Percentiles rank a stretch among this genome's conserved stretches.
Evolutionary conservation across 1,139 yeast species (phyloP).

Genomic region (Suhomyces taliae): DNA sequence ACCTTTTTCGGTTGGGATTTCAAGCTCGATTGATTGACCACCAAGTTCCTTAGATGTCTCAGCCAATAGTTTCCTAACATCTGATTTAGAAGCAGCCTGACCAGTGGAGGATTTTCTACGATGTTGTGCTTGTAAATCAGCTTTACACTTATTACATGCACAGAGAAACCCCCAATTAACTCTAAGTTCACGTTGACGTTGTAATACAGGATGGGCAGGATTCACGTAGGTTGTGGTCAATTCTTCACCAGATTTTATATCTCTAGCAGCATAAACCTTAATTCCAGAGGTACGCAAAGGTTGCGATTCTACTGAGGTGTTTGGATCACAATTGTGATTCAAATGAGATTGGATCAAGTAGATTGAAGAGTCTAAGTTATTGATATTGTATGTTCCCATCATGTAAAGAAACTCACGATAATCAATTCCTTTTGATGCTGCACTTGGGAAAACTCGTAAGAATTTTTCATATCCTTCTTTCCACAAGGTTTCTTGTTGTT

Average conservation of each 20-base stretch:
- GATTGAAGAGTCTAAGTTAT: constrained; percentile 65
- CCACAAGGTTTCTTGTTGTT: constrained; percentile 65
- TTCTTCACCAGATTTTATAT: constrained; percentile 66
- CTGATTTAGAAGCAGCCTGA: constrained; percentile 29
- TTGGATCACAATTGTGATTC: constrained; percentile 78
- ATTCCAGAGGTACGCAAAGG: constrained; percentile 52
- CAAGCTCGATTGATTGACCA: constrained; percentile 50
- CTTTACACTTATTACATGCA: constrained; percentile 62
- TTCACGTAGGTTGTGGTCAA: constrained; percentile 70
- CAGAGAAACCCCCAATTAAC: constrained; percentile 88
- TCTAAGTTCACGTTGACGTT: constrained; percentile 65
- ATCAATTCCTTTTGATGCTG: constrained; percentile 29
- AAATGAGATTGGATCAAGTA: constrained; percentile 67
- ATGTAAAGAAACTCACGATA: constrained; percentile 59
- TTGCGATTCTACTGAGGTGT: constrained; percentile 54
- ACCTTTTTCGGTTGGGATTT: constrained; percentile 38
- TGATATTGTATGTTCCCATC: constrained; percentile 73
- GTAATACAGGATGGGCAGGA: constrained; percentile 60
- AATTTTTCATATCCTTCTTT: constrained; percentile 54
- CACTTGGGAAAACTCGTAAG: constrained; percentile 48
- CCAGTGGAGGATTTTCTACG: constrained; percentile 31
- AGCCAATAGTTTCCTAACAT: constrained; percentile 48
- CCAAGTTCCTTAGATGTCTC: constrained; percentile 33
- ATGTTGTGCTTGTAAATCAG: constrained; percentile 47
- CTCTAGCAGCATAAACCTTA: constrained; percentile 56